Evolutionary conservation across 108 stramenopile species (phyloP), one percentile per base, ranked within the genome.

Genomic region (Nitzschia sp.): DNA sequence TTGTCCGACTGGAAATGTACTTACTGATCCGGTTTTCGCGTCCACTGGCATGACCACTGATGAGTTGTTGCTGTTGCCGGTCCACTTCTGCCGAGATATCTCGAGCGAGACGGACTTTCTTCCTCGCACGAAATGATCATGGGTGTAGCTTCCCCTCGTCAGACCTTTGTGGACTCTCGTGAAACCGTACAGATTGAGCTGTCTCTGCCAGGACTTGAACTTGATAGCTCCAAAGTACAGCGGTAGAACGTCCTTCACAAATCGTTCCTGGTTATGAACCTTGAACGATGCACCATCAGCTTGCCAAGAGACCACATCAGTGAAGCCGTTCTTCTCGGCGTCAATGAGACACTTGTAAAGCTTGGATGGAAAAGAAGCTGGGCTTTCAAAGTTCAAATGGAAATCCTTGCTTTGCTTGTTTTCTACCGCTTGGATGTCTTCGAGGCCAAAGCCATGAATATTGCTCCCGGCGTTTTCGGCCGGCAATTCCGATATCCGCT

Each of bases 181-280:
- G 33, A 58, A 58, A 1, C 73, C 73, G 31, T 74, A 66, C 21
- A 74, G 27, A 8, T 59, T 68, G 25, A 75, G 15, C 57, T 93
- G 88, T 22, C 92, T 67, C 62, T 87, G 87, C 45, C 89, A 93
- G n/a, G 74, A 76, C 16, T 75, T 73, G 55, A 66, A 82, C 57
- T 80, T 80, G 34, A 77, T 79, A 15, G 83, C 79, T 21, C 66
- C 48, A 54, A 87, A 85, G 45, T 84, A 87, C 28, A 54, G 64
- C 0, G 66, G 66, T 81, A 96, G 80, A 58, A 91, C 52, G 25
- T 82, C 50, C 11, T 71, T 59, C 11, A 67, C 80, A 54, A 87
- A 84, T 34, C 58, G 63, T 30, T 75, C 57, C 11, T 75, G 75
- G 13, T 81, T 71, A 53, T 77, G 78, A 27, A 84, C 74, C 45